These are phyloP conservation scores for Amylostereum areolatum DNA, from an alignment of 1,284 basidiomycete species.

Conservation along the genomic window DNA sequence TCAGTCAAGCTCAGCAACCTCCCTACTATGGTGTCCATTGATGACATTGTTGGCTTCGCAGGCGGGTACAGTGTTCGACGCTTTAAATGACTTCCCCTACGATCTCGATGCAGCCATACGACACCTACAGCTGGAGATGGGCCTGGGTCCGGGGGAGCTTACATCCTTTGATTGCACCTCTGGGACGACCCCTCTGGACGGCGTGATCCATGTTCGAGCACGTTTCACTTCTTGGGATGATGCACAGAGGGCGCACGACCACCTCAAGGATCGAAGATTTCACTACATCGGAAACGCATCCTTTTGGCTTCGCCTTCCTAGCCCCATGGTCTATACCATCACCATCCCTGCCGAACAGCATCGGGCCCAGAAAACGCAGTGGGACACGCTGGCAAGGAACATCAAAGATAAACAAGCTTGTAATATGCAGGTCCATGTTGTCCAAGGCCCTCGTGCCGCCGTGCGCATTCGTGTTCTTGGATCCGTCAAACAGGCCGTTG, in stretches of 20 bases:
- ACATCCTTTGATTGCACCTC: neutral
- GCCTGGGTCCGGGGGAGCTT: neutral
- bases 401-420: conserved; percentile 27
- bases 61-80: neutral
- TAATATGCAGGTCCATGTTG: conserved; percentile 14
- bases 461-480: conserved; percentile 23
- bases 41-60: conserved; percentile 11
- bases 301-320: conserved; percentile 32
- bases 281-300: conserved; percentile 15
- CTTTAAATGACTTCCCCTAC: neutral
- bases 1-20: conserved; percentile 31
- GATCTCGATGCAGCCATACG: too few species aligned
- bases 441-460: neutral
- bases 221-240: conserved; percentile 42
- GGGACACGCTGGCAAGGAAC: conserved; percentile 34
- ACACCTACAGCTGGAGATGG: too few species aligned
- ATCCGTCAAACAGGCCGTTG: conserved; percentile 41
- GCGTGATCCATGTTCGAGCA: conserved; percentile 25
- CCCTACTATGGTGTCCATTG: conserved; percentile 15
- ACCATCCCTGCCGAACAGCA: conserved; percentile 42
- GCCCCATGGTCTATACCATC: conserved; percentile 41
- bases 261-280: conserved; percentile 23
- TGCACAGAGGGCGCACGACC: conserved; percentile 30
- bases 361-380: conserved; percentile 39
- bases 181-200: conserved; percentile 10